A percentile compares a stretch with the other conserved stretches of the same genome.
These are phyloP conservation scores for Parsonsia alboflavescens DNA, from an alignment of 257 asterid species.

Conservation along the genomic window DNA sequence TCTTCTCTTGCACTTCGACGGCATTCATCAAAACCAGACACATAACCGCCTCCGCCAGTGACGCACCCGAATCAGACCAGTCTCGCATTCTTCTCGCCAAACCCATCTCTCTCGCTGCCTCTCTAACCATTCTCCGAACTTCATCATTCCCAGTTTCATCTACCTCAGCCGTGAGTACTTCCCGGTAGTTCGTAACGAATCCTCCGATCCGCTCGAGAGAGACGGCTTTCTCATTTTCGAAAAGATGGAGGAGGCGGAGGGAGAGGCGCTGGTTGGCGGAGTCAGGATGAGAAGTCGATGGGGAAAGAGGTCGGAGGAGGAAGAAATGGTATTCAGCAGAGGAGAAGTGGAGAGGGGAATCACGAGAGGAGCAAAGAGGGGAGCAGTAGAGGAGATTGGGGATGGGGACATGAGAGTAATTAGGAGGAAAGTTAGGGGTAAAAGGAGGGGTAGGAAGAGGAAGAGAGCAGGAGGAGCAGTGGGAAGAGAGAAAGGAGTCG, in stretches of 20 bases:
- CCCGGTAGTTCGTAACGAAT: slow-evolving; percentile 59
- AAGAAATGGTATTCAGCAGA: slow-evolving; percentile 48
- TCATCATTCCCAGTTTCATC: slow-evolving; percentile 7
- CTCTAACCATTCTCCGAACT: slow-evolving; percentile 35
- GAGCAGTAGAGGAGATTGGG: slow-evolving; percentile 55
- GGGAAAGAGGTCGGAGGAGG: slow-evolving; percentile 31
- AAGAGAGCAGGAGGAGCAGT: slow-evolving; percentile 70
- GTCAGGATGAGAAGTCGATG: slow-evolving; percentile 24
- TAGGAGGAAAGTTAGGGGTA: slow-evolving; percentile 14
- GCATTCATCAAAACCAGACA: slow-evolving; percentile 73
- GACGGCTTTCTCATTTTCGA: slow-evolving; percentile 16
- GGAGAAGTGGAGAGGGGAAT: slow-evolving; percentile 46
- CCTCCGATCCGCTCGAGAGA: slow-evolving; percentile 43
- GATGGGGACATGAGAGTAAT: slow-evolving; percentile 13
- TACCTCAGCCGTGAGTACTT: slow-evolving; percentile 9
- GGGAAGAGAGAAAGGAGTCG: slow-evolving; percentile 41
- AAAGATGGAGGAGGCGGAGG: slow-evolving; percentile 49
- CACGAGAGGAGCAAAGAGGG: slow-evolving; percentile 50
- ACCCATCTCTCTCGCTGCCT: slow-evolving; percentile 42
- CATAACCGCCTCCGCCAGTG: slow-evolving; percentile 46
- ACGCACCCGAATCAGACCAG: slow-evolving; percentile 6
- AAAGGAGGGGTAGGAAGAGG: slow-evolving; percentile 33
- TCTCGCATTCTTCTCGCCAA: slow-evolving; percentile 30
- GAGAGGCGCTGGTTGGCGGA: slow-evolving; percentile 69
- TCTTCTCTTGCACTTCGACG: slow-evolving; percentile 54